A percentile compares a stretch with the other conserved stretches of the same genome.
Evolutionary conservation across 345 rosid genomes (phyloP).

Genomic region (Pelargonium nanum): DNA sequence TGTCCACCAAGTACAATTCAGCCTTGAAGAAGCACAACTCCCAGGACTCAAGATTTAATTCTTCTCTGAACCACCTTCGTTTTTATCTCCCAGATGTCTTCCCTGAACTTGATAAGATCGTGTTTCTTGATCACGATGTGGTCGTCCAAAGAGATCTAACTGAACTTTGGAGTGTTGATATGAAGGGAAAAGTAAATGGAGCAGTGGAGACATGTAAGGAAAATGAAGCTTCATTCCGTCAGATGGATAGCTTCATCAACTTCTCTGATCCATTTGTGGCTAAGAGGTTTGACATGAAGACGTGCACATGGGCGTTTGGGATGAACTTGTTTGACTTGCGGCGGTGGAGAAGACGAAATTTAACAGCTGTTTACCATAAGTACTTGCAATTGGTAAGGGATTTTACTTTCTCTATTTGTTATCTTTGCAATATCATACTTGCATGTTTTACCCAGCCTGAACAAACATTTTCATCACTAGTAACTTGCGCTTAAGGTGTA

Average conservation of each 20-base stretch:
- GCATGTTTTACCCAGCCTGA: neutral
- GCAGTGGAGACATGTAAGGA: conserved; percentile 82
- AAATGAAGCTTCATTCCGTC: conserved; percentile 45
- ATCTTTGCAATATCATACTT: neutral
- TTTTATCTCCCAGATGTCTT: conserved; percentile 76
- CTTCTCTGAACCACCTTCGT: conserved; percentile 72
- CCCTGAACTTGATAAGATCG: conserved; percentile 59
- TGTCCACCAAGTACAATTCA: conserved; percentile 43
- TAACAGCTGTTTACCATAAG: conserved; percentile 42
- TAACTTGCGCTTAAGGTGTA: no score
- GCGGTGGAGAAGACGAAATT: conserved; percentile 65
- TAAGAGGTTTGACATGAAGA: conserved; percentile 42
- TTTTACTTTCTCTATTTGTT: conserved; percentile 2
- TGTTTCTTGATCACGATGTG: conserved; percentile 85
- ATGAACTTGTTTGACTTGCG: conserved; percentile 76
- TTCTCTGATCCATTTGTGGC: conserved; percentile 62
- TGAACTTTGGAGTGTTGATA: conserved; percentile 54
- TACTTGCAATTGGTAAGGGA: conserved; percentile 60
- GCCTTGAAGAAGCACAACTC: conserved; percentile 45
- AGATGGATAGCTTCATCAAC: conserved; percentile 50
- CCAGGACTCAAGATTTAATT: conserved; percentile 52
- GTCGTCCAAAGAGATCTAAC: conserved; percentile 76
- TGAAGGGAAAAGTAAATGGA: conserved; percentile 77
- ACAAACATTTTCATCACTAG: no score
- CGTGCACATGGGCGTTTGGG: conserved; percentile 95